Conservation (phyloP, 1,284 basidiomycete species). For the Ceratobasidium papillatum region DNA sequence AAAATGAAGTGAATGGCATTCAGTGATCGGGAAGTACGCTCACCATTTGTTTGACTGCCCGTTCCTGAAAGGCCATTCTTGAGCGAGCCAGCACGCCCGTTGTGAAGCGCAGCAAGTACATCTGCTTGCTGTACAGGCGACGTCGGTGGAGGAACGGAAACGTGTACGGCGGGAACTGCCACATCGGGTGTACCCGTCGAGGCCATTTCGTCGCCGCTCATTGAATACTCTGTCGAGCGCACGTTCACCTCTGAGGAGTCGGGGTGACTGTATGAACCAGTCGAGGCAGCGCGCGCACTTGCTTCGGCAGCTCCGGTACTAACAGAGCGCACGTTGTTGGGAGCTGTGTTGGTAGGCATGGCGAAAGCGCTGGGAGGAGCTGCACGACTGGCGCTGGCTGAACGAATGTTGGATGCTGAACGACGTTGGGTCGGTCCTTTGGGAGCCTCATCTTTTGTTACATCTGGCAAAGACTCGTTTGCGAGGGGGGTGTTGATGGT, state of each 20-base stretch:
- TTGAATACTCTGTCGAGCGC: background rate
- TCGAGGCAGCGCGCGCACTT: background rate
- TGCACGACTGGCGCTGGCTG: background rate
- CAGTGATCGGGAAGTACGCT: background rate
- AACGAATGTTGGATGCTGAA: conserved; percentile 8
- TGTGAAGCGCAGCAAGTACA: conserved; percentile 6
- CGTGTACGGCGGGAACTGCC: conserved; percentile 19
- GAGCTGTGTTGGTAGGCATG: background rate
- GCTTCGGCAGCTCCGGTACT: conserved; percentile 1
- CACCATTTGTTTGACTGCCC: background rate
- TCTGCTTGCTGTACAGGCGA: background rate
- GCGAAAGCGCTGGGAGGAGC: conserved; percentile 35
- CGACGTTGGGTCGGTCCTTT: background rate
- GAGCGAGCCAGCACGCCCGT: background rate
- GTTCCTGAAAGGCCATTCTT: background rate
- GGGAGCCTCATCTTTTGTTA: conserved; percentile 17
- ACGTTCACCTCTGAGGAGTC: background rate
- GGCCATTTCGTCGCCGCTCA: conserved; percentile 3
- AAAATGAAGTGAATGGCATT: background rate
- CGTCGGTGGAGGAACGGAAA: conserved; percentile 4
- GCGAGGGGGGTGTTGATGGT: background rate
- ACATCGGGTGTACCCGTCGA: background rate
- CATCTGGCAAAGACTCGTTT: background rate
- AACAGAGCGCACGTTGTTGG: conserved; percentile 3
- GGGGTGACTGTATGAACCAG: background rate